Conservation (phyloP, 1,284 basidiomycete species). For the Sanghuangporus baumii region DNA sequence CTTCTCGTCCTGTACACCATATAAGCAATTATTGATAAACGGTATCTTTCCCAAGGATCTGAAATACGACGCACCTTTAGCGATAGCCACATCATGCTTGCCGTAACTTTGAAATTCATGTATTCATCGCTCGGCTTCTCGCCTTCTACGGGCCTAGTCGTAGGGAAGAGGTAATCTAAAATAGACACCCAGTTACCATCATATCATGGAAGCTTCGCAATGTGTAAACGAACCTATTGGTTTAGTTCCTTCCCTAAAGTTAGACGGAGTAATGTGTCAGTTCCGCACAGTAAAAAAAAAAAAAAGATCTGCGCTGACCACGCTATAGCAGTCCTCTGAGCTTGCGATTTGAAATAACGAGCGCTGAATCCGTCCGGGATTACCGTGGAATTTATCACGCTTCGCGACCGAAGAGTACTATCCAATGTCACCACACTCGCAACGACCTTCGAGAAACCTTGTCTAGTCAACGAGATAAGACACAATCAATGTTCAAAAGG, state of each 20-base stretch:
- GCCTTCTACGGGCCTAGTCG: constrained; percentile 17
- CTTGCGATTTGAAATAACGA: constrained; percentile 9
- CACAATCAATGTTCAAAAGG: background rate
- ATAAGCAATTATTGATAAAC: background rate
- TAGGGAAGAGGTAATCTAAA: constrained; percentile 17
- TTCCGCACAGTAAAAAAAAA: background rate
- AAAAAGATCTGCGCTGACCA: constrained; percentile 9
- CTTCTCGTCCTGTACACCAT: constrained; percentile 3
- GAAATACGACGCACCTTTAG: background rate
- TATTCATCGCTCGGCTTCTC: constrained; percentile 15
- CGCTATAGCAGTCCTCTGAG: constrained; percentile 1
- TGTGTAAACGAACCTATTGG: constrained; percentile 12
- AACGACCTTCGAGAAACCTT: constrained; percentile 16
- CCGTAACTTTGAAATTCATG: background rate
- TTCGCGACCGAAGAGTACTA: constrained; percentile 13
- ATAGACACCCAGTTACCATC: background rate
- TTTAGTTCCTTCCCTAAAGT: constrained; percentile 17
- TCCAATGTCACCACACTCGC: constrained; percentile 16
- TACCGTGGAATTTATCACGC: background rate
- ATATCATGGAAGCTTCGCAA: background rate
- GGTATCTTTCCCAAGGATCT: background rate
- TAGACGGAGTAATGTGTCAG: background rate
- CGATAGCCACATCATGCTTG: background rate
- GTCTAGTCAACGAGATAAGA: constrained; percentile 1
- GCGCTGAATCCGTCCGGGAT: constrained; percentile 3